Evolutionary conservation across 2,329 filamentous ascomycete species (phyloP), one percentile per base, ranked within the genome.

Genomic region (Zymoseptoria tritici): DNA sequence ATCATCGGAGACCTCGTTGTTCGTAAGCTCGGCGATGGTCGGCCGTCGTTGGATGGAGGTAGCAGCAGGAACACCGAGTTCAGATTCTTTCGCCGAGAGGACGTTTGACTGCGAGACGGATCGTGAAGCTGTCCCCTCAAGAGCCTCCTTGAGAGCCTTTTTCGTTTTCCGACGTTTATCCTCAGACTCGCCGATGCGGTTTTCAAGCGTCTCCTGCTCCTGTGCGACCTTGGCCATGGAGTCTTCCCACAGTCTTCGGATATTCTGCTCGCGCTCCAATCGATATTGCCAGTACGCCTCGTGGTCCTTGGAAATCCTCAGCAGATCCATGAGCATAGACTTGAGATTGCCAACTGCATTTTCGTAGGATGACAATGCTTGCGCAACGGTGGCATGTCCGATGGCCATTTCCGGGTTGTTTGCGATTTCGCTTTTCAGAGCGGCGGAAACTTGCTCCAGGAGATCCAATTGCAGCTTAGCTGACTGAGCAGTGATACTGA

Each of bases 201-300:
- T 90, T 72, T 97, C 91, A 1, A 99, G 82, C 56, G 91, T 84
- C 75, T 97, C 94, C 68, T 99, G 94, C 73, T 99, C 94, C 58
- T 85, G 86, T 19, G 92, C 94, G n/a, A 99, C 89, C 68, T 92
- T 87, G 9, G 94, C 91, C 94, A 99, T 97, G 75, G 92, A 97
- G 70, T 99, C 94, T 76, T 99, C 94, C 94, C 94, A 99, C 85
- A 99, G 90, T 61, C 90, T 87, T 46, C 94, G 86, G 77, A 97
- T 88, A 72, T 96, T 90, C 51, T 87, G 87, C 76, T 99, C 94
- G 57, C 91, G 87, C 67, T 96, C 92, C 49, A 99, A 80, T 13
- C 92, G 87, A 72, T 96, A 95, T 74, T 97, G 93, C 94, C 94
- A 99, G 73, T 96, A 96, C 0, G 91, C 86, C 74, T 99, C 94